Percentiles rank a stretch among this genome's conserved stretches.
Evolutionary conservation across 2,329 filamentous ascomycete species (phyloP).

Genomic region (Fusarium scirpi): DNA sequence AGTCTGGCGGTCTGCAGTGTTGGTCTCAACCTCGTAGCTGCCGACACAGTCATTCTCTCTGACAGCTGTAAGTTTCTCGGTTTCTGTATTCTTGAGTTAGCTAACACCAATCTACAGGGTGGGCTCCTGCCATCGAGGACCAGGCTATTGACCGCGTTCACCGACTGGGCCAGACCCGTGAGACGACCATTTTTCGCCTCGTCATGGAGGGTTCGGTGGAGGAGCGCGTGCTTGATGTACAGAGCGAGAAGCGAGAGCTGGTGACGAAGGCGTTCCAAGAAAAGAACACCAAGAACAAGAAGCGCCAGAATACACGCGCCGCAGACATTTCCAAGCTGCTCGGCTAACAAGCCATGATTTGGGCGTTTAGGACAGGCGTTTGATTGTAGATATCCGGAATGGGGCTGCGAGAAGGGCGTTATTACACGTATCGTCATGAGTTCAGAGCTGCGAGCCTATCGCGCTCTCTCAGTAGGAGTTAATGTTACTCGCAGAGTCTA

Average conservation of each 20-base stretch:
- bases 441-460: background rate
- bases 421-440: background rate
- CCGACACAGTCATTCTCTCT: conserved; percentile 84
- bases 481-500: background rate
- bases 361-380: conserved; percentile 5
- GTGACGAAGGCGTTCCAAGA: conserved; percentile 85
- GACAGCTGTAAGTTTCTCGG: conserved; percentile 71
- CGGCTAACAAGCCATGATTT: conserved; percentile 32
- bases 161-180: conserved; percentile 82
- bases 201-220: conserved; percentile 86
- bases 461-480: background rate
- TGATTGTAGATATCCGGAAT: conserved; percentile 8
- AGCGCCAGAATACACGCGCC: conserved; percentile 68
- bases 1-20: conserved; percentile 86
- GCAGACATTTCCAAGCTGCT: conserved; percentile 66
- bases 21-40: conserved; percentile 86
- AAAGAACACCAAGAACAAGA: conserved; percentile 64
- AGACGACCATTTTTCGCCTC: conserved; percentile 83
- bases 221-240: conserved; percentile 81
- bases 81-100: background rate
- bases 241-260: conserved; percentile 81
- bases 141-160: conserved; percentile 92
- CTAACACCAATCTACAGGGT: conserved; percentile 64
- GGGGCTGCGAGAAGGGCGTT: background rate
- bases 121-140: conserved; percentile 92